phyloP scores from a whole-genome alignment of 2,329 filamentous ascomycete genomes.

The Fusarium guadeloupense region DNA sequence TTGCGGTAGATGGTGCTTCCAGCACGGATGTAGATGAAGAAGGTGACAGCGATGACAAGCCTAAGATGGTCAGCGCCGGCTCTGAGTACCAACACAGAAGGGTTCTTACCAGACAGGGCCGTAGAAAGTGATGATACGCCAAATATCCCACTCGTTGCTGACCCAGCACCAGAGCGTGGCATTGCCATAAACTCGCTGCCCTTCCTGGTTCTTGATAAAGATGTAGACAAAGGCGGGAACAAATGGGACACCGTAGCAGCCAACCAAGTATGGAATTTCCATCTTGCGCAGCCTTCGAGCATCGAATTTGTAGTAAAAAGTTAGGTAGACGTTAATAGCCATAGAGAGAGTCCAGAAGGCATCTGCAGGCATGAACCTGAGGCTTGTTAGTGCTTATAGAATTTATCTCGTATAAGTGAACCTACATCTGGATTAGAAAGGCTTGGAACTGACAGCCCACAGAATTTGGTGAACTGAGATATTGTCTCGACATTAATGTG shows the following conservation, averaged over 20 bases:
- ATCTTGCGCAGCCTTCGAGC: constrained; percentile 69
- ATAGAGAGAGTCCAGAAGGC: constrained; percentile 82
- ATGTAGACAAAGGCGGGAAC: constrained; percentile 74
- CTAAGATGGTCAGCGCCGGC: constrained; percentile 48
- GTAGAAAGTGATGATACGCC: constrained; percentile 80
- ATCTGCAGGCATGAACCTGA: constrained; percentile 81
- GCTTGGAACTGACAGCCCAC: constrained; percentile 76
- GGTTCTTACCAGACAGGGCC: constrained; percentile 70
- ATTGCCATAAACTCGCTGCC: constrained; percentile 73
- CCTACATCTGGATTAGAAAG: constrained; percentile 84
- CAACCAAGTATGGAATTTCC: constrained; percentile 74
- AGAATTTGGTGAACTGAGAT: constrained; percentile 58
- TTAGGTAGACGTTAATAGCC: constrained; percentile 85
- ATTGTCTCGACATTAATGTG: constrained; percentile 75
- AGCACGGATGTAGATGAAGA: constrained; percentile 73
- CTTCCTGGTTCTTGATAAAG: constrained; percentile 65
- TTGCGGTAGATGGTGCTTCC: constrained; percentile 74
- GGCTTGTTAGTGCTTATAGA: constrained; percentile 24
- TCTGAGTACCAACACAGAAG: too few relatives aligned
- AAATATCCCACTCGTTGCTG: constrained; percentile 69
- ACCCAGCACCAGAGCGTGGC: constrained; percentile 88
- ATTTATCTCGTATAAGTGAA: neutral
- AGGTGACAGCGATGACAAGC: constrained; percentile 68
- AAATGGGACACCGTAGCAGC: constrained; percentile 79
- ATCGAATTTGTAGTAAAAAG: constrained; percentile 79